Evolutionary conservation across 2,329 filamentous ascomycete genomes (phyloP).

Genomic region (Daldinia sp.): DNA sequence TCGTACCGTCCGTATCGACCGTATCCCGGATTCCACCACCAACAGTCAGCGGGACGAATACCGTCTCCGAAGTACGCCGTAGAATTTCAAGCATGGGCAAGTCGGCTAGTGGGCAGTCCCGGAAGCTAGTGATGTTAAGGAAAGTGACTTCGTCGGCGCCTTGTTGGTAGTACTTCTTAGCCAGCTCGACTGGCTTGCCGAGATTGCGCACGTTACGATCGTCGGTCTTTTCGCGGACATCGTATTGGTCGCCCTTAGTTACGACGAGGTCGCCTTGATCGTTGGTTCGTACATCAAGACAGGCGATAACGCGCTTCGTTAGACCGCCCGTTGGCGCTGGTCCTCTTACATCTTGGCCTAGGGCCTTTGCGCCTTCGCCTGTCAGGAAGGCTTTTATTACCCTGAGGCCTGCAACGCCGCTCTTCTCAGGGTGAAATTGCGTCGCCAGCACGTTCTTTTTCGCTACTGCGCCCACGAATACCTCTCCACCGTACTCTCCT

Average conservation of each 20-base stretch:
- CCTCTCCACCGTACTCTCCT: conserved; percentile 84
- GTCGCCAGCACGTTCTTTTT: conserved; percentile 87
- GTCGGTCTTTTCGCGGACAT: conserved; percentile 86
- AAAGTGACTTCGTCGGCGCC: conserved; percentile 98
- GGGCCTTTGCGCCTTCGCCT: conserved; percentile 66
- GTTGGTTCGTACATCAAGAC: conserved; percentile 93
- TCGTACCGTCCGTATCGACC: conserved; percentile 84
- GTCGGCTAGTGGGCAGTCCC: conserved; percentile 91
- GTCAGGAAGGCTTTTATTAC: conserved; percentile 86
- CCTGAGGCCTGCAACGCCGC: conserved; percentile 84
- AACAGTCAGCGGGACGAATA: conserved; percentile 95
- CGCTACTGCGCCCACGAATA: conserved; percentile 90
- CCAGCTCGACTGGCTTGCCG: conserved; percentile 96
- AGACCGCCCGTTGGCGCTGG: conserved; percentile 68
- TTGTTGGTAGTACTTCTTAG: conserved; percentile 91
- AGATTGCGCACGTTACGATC: conserved; percentile 82
- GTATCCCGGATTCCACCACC: conserved; percentile 96
- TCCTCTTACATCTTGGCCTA: conserved; percentile 51
- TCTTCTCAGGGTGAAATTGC: conserved; percentile 98
- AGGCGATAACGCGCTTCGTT: conserved; percentile 93
- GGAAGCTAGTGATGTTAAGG: conserved; percentile 97
- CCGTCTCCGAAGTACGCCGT: conserved; percentile 83
- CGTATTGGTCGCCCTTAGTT: conserved; percentile 98
- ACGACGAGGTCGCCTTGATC: conserved; percentile 95
- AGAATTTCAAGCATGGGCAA: conserved; percentile 96